These are phyloP conservation scores for Discostella stelligera DNA, from an alignment of 352 stramenopile genomes.

Conservation along the genomic window DNA sequence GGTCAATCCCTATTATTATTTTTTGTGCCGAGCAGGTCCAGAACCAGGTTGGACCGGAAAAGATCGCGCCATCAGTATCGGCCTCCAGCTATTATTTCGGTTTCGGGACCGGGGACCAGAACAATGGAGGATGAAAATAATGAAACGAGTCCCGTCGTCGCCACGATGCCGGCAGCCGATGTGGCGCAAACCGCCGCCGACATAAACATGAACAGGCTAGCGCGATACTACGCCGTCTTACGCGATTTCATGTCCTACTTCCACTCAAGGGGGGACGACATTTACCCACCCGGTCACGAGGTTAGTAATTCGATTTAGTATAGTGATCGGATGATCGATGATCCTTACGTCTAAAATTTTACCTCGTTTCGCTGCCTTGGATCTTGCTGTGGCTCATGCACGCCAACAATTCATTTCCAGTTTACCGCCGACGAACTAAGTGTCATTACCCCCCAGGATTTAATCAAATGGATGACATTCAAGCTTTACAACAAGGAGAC, in stretches of 20 bases:
- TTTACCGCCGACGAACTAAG: constrained; percentile 33
- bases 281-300: constrained; percentile 27
- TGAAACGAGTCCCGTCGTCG: not conserved
- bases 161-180: not conserved
- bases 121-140: not conserved
- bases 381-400: not conserved
- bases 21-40: too few species aligned
- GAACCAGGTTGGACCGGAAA: too few species aligned
- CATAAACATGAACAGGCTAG: constrained; percentile 13
- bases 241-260: constrained; percentile 34
- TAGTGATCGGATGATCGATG: too few species aligned
- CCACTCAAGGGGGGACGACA: constrained; percentile 11
- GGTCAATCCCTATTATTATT: too few species aligned
- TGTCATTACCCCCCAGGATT: constrained; percentile 14
- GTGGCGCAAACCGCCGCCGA: constrained; percentile 2
- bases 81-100: too few species aligned
- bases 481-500: constrained; percentile 31
- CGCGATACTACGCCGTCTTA: constrained; percentile 19
- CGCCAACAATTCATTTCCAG: not conserved
- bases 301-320: not conserved
- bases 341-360: too few species aligned
- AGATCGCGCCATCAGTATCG: too few species aligned
- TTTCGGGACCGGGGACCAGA: not conserved
- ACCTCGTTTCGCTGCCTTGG: too few species aligned
- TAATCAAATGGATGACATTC: constrained; percentile 26